Conservation (phyloP, 2,329 filamentous ascomycete species). For the Rutstroemia sp. region DNA sequence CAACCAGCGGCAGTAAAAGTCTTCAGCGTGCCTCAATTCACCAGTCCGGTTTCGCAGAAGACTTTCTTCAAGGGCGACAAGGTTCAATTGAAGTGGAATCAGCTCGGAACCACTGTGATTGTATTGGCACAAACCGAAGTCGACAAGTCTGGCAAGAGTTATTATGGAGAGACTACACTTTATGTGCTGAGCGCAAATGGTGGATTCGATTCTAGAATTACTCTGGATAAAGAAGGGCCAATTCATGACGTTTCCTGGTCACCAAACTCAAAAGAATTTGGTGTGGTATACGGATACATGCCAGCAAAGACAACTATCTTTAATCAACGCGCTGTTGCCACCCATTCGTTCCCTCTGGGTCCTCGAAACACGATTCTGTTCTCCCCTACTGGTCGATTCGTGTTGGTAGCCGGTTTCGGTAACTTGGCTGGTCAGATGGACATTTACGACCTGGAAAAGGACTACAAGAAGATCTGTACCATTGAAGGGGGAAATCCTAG, state of each 20-base stretch:
- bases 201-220: constrained; percentile 84
- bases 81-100: constrained; percentile 97
- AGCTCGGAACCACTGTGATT: constrained; percentile 80
- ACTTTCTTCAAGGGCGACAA: constrained; percentile 99
- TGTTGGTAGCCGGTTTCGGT: constrained; percentile 90
- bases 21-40: constrained; percentile 86
- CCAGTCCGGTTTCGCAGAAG: constrained; percentile 82
- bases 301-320: constrained; percentile 99
- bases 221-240: constrained; percentile 91
- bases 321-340: constrained; percentile 76
- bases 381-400: constrained; percentile 87
- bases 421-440: constrained; percentile 97
- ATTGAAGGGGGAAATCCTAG: constrained; percentile 95
- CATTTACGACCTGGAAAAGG: constrained; percentile 91
- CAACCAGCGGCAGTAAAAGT: constrained; percentile 92
- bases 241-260: constrained; percentile 99
- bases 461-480: constrained; percentile 85
- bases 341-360: constrained; percentile 77
- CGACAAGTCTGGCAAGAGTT: constrained; percentile 97
- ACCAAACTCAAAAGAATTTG: constrained; percentile 94
- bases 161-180: constrained; percentile 96
- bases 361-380: constrained; percentile 94
- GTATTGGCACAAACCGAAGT: constrained; percentile 97
- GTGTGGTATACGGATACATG: constrained; percentile 97
- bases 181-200: constrained; percentile 91